Conservation (phyloP, 768 basidiomycete species). For the Panaeolus papilionaceus region DNA sequence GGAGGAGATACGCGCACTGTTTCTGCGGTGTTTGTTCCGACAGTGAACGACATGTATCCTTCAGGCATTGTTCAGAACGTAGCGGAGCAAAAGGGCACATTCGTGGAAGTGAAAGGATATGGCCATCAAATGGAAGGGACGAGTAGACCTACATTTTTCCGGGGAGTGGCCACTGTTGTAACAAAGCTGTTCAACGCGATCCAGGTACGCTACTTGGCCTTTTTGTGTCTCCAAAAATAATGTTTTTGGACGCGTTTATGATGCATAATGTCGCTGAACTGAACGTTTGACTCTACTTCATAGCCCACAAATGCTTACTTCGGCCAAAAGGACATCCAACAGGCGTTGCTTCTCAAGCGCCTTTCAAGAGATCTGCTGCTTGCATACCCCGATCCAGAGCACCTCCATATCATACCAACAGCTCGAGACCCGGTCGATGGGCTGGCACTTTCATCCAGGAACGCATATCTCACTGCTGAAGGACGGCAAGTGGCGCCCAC, state of each 20-base stretch:
- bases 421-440: constrained; percentile 66
- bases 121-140: constrained; percentile 92
- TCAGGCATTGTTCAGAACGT: constrained; percentile 86
- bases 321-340: constrained; percentile 98
- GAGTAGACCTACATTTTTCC: constrained; percentile 89
- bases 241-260: neutral
- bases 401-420: constrained; percentile 90
- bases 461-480: constrained; percentile 72
- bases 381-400: constrained; percentile 72
- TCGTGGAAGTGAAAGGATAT: constrained; percentile 91
- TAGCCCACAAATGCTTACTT: constrained; percentile 95
- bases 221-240: neutral
- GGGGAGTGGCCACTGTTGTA: constrained; percentile 94
- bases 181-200: constrained; percentile 94
- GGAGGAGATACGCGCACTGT: constrained; percentile 41
- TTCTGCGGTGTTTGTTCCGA: constrained; percentile 82
- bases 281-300: neutral
- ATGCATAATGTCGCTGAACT: constrained; percentile 17
- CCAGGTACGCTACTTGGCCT: constrained; percentile 59
- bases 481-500: constrained; percentile 74
- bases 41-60: constrained; percentile 89
- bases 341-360: constrained; percentile 83
- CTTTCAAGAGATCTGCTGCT: constrained; percentile 82
- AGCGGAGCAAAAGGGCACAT: constrained; percentile 80
- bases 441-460: constrained; percentile 91